Percentiles rank a stretch among this genome's conserved stretches.
These are phyloP conservation scores for Eucalyptus curtisii DNA, from an alignment of 345 rosid species.

Conservation along the genomic window DNA sequence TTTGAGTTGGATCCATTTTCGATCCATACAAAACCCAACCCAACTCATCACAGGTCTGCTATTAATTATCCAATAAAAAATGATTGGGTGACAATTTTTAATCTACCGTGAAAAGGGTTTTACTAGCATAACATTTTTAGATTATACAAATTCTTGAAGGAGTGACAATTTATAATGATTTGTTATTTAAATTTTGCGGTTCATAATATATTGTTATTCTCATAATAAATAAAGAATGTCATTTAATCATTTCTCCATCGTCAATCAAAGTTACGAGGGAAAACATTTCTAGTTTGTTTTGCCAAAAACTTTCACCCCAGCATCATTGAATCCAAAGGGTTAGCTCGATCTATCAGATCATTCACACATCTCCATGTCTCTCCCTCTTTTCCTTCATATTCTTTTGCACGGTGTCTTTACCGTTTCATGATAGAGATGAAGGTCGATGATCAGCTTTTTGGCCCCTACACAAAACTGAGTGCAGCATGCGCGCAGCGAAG, in stretches of 20 bases:
- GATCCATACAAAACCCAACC: background rate
- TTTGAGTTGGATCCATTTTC: background rate
- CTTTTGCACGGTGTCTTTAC: background rate
- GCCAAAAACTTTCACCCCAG: background rate
- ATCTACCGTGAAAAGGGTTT: no score
- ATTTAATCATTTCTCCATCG: no score
- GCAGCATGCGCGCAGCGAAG: background rate
- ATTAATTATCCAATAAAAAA: background rate
- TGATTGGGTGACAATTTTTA: no score
- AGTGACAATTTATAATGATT: no score
- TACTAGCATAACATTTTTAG: no score
- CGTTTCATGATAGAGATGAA: background rate
- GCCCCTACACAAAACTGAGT: background rate
- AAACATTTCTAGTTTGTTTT: background rate
- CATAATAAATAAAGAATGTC: no score
- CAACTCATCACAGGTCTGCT: fast-evolving
- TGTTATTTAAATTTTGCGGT: no score
- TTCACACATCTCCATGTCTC: background rate
- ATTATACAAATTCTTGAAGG: no score
- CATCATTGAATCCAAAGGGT: background rate
- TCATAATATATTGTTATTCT: no score
- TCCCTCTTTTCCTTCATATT: background rate
- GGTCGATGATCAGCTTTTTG: background rate
- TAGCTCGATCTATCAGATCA: background rate
- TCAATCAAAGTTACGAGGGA: background rate